Percentiles rank a stretch among this genome's conserved stretches.
These are phyloP conservation scores for Mentha longifolia DNA, from an alignment of 257 asterid genomes.

Conservation along the genomic window DNA sequence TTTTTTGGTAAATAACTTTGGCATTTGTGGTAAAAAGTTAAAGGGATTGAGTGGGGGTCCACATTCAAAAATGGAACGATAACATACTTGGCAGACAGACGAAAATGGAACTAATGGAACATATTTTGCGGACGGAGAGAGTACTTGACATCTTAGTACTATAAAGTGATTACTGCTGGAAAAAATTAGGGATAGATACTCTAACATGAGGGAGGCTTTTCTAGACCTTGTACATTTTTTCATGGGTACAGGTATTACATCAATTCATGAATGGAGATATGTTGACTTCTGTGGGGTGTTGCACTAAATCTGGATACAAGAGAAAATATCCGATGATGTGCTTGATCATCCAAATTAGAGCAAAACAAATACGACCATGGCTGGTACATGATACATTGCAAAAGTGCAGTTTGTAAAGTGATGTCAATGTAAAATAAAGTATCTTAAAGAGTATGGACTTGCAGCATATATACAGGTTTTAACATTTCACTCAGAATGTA, in stretches of 20 bases:
- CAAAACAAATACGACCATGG: neutral
- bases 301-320: neutral
- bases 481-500: neutral
- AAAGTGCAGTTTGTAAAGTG: neutral
- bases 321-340: neutral
- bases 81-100: no score
- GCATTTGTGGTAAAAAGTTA: no score
- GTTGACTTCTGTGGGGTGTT: neutral
- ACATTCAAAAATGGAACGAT: no score
- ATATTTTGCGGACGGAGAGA: neutral
- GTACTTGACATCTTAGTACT: neutral
- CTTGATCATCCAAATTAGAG: neutral
- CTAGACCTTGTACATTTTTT: neutral
- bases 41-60: no score
- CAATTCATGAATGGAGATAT: neutral
- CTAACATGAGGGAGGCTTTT: neutral
- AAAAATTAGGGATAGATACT: slow-evolving; percentile 1
- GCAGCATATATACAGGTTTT: neutral
- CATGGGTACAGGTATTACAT: neutral
- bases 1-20: no score
- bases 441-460: slow-evolving; percentile 12
- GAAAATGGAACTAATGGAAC: no score
- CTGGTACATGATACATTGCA: neutral
- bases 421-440: neutral
- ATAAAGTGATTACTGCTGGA: slow-evolving; percentile 2